These are phyloP conservation scores for Voacanga thouarsii DNA, from an alignment of 257 asterid genomes.

Conservation along the genomic window DNA sequence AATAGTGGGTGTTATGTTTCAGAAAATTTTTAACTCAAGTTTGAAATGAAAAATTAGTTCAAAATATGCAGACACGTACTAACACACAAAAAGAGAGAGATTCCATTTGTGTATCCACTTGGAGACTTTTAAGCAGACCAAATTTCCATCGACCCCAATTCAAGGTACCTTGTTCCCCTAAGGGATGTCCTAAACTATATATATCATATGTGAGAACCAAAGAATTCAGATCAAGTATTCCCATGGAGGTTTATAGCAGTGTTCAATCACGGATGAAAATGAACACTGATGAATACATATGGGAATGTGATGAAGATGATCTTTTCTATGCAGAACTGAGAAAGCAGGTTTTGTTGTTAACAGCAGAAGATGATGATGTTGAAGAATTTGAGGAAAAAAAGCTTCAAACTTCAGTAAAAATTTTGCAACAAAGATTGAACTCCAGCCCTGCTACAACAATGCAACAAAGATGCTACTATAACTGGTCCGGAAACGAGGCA, in stretches of 20 bases:
- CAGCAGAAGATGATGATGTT: constrained; percentile 41
- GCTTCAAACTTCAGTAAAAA: constrained; percentile 15
- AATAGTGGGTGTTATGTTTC: neutral
- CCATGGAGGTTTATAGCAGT: constrained; percentile 34
- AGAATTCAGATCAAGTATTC: neutral
- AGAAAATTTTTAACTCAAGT: neutral
- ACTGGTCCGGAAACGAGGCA: constrained; percentile 50
- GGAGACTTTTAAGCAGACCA: constrained; percentile 28
- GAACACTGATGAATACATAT: constrained; percentile 9
- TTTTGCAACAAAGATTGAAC: neutral
- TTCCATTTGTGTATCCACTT: constrained; percentile 36
- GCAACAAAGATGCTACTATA: constrained; percentile 25
- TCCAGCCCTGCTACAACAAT: constrained; percentile 2
- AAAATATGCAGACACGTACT: constrained; percentile 1
- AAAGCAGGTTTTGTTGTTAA: constrained; percentile 46
- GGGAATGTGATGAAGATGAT: constrained; percentile 45
- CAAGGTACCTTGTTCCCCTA: constrained; percentile 16
- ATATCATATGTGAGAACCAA: constrained; percentile 5
- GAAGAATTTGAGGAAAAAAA: constrained; percentile 11
- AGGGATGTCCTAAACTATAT: constrained; percentile 7
- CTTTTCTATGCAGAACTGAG: constrained; percentile 51
- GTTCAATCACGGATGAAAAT: constrained; percentile 11
- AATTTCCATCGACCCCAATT: constrained; percentile 38
- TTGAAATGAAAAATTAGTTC: neutral
- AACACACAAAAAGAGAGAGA: constrained; percentile 41